Evolutionary conservation across 2,329 filamentous ascomycete species (phyloP), one percentile per base, ranked within the genome.

Genomic region (Epicoccum nigrum): DNA sequence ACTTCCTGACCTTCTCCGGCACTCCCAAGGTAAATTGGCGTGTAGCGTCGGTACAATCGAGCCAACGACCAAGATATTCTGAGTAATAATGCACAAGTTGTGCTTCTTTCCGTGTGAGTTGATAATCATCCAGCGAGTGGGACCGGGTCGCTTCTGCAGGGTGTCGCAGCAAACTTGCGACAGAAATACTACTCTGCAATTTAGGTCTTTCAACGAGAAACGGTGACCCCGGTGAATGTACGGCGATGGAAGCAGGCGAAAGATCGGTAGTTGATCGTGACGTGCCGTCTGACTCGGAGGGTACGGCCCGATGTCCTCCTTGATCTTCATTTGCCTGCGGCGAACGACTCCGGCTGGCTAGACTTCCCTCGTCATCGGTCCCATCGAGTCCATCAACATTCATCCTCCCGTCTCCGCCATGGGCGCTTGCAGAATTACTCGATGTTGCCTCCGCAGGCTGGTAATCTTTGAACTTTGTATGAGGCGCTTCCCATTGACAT

Each of bases 1-100:
- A 69, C 15, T 51, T 25, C 30, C 61, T 65, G 45, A 69, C 62
- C 20, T 67, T 66, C 13, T 56, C 56, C 2, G 68, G 68, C 7
- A 69, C 57, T 3, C 60, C 56, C 20, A 69, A 45, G 2, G 68
- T 69, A 39, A 70, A 70, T 35, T 68, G 68, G 9, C 65, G 61
- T 13, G 63, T 63, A 9, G 64, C 56, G 46, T 69, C 65, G 2
- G 65, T 68, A 31, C 63, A 68, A 41, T 70, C 68, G 15, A 70
- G 56, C 68, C 68, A 70, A 19, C 67, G 55, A 13, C 67, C 67
- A 17, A 70, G 61, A 35, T 65, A 38, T 43, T 69, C 64, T 6
- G 60, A 60, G 45, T 68, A 70, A 47, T 69, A 60, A 35, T 68
- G 65, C 9, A 70, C 60, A 6, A 70, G 57, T 15, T 53, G 27